Evolutionary conservation across 257 asterid species (phyloP).

Genomic region (Scutellaria barbata): DNA sequence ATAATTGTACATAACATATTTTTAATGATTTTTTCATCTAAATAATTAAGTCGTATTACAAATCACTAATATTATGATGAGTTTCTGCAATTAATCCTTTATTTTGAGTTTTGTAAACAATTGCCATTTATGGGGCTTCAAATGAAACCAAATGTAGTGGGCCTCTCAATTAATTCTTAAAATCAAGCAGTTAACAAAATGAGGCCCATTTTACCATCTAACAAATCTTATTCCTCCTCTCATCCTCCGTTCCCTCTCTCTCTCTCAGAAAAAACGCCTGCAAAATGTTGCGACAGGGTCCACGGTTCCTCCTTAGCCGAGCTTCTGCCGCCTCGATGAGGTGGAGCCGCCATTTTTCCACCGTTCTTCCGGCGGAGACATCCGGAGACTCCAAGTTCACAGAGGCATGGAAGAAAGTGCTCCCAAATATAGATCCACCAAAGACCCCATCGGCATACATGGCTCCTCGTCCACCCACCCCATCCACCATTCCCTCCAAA

Average conservation of each 20-base stretch:
- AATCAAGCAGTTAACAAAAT: too few species aligned
- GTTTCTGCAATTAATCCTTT: too few species aligned
- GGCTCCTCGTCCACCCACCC: conserved; percentile 69
- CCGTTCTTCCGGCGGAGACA: conserved; percentile 59
- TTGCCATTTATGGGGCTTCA: too few species aligned
- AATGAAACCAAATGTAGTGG: too few species aligned
- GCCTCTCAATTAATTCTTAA: too few species aligned
- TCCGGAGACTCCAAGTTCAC: conserved; percentile 62
- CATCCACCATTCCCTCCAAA: conserved; percentile 71
- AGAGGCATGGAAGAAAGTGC: conserved; percentile 63
- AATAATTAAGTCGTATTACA: too few species aligned
- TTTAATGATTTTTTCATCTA: too few species aligned
- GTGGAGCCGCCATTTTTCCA: conserved; percentile 67
- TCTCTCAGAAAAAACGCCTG: conserved; percentile 9
- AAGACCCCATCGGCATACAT: conserved; percentile 67
- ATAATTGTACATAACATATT: too few species aligned
- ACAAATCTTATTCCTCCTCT: neutral
- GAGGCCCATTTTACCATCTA: too few species aligned
- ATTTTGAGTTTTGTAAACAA: too few species aligned
- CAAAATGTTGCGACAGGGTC: conserved; percentile 65
- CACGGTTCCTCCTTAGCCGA: conserved; percentile 53
- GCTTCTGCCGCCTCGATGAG: conserved; percentile 58
- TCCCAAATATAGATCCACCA: conserved; percentile 72
- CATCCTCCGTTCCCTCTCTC: neutral
- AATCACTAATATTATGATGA: too few species aligned